Conservation (phyloP, 2,329 filamentous ascomycete species). For the Lachnellula cervina region DNA sequence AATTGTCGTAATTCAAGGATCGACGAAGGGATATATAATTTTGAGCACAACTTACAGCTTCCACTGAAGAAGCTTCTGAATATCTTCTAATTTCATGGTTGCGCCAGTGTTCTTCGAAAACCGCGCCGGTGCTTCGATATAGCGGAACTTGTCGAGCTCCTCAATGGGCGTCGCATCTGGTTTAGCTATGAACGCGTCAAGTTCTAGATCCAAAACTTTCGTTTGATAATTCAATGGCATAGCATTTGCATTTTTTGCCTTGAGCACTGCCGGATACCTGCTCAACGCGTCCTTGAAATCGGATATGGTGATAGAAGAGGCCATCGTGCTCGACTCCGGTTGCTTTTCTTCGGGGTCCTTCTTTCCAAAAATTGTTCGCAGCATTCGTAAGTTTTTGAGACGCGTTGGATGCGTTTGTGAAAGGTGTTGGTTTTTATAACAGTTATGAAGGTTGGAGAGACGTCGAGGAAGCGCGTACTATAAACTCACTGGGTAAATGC, state of each 20-base stretch:
- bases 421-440: slow-evolving; percentile 10
- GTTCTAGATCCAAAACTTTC: background rate
- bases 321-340: slow-evolving; percentile 17
- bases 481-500: background rate
- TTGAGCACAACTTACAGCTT: slow-evolving; percentile 53
- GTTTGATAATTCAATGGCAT: slow-evolving; percentile 7
- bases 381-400: slow-evolving; percentile 8
- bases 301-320: slow-evolving; percentile 20
- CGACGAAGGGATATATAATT: background rate
- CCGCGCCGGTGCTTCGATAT: slow-evolving; percentile 44
- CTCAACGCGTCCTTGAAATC: slow-evolving; percentile 28
- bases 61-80: slow-evolving; percentile 62
- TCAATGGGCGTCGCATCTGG: slow-evolving; percentile 34
- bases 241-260: slow-evolving; percentile 21
- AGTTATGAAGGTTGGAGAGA: slow-evolving; percentile 13
- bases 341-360: slow-evolving; percentile 3
- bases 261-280: slow-evolving; percentile 25
- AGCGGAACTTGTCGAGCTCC: slow-evolving; percentile 57
- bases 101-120: slow-evolving; percentile 38
- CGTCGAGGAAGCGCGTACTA: no score
- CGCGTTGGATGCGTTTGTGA: background rate
- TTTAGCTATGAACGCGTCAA: slow-evolving; percentile 19
- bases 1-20: slow-evolving; percentile 6
- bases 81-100: slow-evolving; percentile 50
- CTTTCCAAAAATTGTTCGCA: slow-evolving; percentile 16